Conservation (phyloP, 23 red algal species). For the Gracilaria caudata region DNA sequence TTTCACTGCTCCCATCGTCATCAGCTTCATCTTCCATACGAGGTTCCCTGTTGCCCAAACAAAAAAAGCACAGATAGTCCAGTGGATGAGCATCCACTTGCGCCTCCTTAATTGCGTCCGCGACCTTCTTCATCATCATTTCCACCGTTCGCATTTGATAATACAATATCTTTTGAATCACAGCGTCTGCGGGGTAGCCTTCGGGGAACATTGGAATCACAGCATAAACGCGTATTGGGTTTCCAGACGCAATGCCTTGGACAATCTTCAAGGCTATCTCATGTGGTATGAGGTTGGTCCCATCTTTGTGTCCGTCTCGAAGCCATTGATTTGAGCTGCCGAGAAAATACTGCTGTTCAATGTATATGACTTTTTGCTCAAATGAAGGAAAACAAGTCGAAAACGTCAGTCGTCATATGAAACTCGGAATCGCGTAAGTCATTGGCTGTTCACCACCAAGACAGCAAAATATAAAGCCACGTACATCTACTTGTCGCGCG, state of each 20-base stretch:
- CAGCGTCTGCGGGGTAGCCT: constrained; percentile 39
- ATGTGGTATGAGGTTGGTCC: constrained; percentile 60
- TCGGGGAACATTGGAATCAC: constrained; percentile 78
- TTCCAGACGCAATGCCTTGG: constrained; percentile 43
- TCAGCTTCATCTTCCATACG: constrained; percentile 20
- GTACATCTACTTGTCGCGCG: constrained; percentile 66
- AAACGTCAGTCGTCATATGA: not conserved
- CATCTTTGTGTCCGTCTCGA: constrained; percentile 58
- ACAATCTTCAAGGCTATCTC: constrained; percentile 66
- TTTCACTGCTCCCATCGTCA: not conserved
- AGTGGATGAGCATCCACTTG: constrained; percentile 43
- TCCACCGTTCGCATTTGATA: constrained; percentile 73
- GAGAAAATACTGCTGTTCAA: constrained; percentile 82
- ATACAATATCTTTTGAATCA: constrained; percentile 74
- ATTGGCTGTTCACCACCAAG: not conserved
- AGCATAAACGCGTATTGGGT: constrained; percentile 61
- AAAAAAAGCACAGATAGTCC: constrained; percentile 73
- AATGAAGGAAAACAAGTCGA: not conserved
- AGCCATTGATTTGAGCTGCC: constrained; percentile 77
- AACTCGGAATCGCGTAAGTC: not conserved
- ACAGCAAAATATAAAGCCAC: not conserved
- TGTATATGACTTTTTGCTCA: constrained; percentile 41
- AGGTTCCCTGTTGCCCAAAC: constrained; percentile 62
- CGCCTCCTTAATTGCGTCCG: constrained; percentile 48
- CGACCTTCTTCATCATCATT: constrained; percentile 73